Evolutionary conservation across 2,329 filamentous ascomycete species (phyloP).

Genomic region (Calonectria honghensis): DNA sequence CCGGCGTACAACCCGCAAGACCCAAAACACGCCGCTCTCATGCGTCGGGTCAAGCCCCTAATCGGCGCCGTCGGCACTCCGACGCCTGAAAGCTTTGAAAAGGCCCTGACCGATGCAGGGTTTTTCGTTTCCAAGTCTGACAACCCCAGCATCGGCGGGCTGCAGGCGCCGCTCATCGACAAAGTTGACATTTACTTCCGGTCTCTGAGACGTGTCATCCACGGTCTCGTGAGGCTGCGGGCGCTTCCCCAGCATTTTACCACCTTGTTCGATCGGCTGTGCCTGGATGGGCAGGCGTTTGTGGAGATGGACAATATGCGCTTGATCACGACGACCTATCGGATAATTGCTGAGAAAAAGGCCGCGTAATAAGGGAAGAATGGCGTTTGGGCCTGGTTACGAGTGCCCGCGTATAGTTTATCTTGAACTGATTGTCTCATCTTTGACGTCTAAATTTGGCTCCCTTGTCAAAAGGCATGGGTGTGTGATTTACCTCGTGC

Average conservation of each 20-base stretch:
- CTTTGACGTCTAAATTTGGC: neutral
- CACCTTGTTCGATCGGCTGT: constrained; percentile 34
- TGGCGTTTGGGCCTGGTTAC: neutral
- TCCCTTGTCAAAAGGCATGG: neutral
- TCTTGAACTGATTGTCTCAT: neutral
- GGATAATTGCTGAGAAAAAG: constrained; percentile 32
- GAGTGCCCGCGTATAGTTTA: neutral
- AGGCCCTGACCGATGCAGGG: constrained; percentile 32
- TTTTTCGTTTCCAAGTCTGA: constrained; percentile 30
- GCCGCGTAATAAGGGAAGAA: neutral
- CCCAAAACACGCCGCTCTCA: constrained; percentile 23
- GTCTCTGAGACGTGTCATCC: constrained; percentile 28
- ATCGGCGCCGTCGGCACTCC: constrained; percentile 38
- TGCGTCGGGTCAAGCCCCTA: constrained; percentile 37
- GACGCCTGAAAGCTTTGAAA: constrained; percentile 32
- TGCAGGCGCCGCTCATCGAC: constrained; percentile 34
- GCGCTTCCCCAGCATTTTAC: constrained; percentile 31
- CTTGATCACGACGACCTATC: constrained; percentile 39
- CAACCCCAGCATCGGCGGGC: constrained; percentile 34
- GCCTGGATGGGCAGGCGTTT: constrained; percentile 36
- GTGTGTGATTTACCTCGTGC: neutral
- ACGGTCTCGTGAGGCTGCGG: constrained; percentile 27
- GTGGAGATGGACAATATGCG: constrained; percentile 40
- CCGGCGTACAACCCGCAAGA: constrained; percentile 32
- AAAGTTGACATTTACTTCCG: constrained; percentile 40